Conservation (phyloP, 176 grass and related monocot genomes). For the Carex scoparia region DNA sequence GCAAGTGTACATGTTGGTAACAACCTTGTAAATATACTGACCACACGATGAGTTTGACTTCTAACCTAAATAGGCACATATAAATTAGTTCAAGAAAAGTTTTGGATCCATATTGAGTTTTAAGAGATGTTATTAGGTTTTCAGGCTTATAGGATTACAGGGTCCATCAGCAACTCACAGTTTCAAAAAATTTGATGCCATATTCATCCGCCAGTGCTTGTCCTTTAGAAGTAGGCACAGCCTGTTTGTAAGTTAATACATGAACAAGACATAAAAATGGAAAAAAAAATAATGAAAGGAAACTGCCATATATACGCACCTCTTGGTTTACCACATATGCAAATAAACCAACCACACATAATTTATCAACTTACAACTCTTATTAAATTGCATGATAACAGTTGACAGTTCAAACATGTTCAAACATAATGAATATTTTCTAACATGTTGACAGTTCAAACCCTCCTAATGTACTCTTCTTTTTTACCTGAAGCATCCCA, state of each 20-base stretch:
- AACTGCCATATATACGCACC: not conserved
- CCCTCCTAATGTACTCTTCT: not conserved
- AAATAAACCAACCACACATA: not conserved
- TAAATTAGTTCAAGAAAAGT: not conserved
- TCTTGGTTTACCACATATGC: not conserved
- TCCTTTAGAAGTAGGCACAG: conserved; percentile 65
- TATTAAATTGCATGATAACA: not conserved
- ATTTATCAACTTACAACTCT: not conserved
- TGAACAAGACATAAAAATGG: not conserved
- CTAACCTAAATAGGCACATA: not conserved
- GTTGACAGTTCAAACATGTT: too few species aligned
- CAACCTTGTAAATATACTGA: not conserved
- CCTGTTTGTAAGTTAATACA: conserved; percentile 26
- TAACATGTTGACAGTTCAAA: not conserved
- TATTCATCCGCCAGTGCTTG: conserved; percentile 82
- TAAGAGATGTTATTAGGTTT: not conserved
- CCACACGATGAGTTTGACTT: not conserved
- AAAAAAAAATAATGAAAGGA: not conserved
- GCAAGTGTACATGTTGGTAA: not conserved
- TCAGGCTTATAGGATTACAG: not conserved
- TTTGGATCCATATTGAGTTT: not conserved
- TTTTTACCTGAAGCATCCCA: not conserved
- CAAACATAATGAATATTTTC: too few species aligned
- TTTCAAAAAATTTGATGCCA: conserved; percentile 78
- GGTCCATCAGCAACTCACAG: conserved; percentile 33